Evolutionary conservation across 805 yeast species (phyloP).

Genomic region (Saccharomycopsis javanensis): DNA sequence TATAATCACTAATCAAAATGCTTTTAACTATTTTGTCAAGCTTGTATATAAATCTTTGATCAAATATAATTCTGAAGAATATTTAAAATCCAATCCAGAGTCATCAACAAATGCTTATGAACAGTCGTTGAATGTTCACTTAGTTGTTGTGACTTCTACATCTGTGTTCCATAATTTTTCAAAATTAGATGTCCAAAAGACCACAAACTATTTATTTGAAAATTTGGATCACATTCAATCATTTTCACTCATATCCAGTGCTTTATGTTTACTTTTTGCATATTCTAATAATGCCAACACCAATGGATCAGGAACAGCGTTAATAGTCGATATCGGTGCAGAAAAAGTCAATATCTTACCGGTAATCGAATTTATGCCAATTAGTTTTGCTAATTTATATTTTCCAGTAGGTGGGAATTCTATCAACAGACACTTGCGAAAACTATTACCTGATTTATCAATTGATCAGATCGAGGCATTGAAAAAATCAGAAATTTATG

Average conservation of each 20-base stretch:
- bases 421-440: slow-evolving; percentile 46
- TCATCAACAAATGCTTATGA: slow-evolving; percentile 21
- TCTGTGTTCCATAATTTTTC: slow-evolving; percentile 43
- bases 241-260: slow-evolving; percentile 55
- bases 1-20: slow-evolving; percentile 54
- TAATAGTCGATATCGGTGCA: slow-evolving; percentile 74
- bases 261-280: slow-evolving; percentile 67
- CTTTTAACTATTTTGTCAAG: slow-evolving; percentile 52
- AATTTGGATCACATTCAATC: slow-evolving; percentile 54
- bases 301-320: slow-evolving; percentile 32
- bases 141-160: slow-evolving; percentile 55
- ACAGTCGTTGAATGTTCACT: slow-evolving; percentile 44
- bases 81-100: slow-evolving; percentile 11
- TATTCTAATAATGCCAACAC: slow-evolving; percentile 46
- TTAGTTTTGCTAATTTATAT: slow-evolving; percentile 42
- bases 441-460: slow-evolving; percentile 48
- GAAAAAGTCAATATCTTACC: slow-evolving; percentile 71
- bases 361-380: slow-evolving; percentile 60
- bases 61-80: slow-evolving; percentile 24
- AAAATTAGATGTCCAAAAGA: slow-evolving; percentile 50
- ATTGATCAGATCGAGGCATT: slow-evolving; percentile 58
- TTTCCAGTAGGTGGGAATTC: slow-evolving; percentile 52
- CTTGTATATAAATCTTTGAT: slow-evolving; percentile 39
- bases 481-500: slow-evolving; percentile 67
- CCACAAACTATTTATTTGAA: slow-evolving; percentile 72